Evolutionary conservation across 768 basidiomycete genomes (phyloP), one percentile per base, ranked within the genome.

Genomic region (Candolleomyces efflorescens): DNA sequence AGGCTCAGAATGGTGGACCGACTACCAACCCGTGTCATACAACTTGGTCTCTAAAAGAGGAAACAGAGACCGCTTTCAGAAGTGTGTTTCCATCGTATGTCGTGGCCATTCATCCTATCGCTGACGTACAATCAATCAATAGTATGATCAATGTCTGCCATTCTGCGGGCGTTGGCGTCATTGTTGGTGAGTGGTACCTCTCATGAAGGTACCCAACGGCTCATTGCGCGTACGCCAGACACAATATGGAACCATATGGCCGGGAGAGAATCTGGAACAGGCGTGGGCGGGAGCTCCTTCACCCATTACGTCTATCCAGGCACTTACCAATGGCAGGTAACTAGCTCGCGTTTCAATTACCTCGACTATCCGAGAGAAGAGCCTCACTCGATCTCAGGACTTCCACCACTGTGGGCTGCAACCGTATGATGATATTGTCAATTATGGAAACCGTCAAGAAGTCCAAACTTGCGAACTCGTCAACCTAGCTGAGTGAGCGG

Each of bases 1-100:
- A 13, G 86, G 86, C 3, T 12, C 71, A 3, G 77, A 86, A 63
- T 89, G 87, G 87, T 89, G 86, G 86, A 88, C 86, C 0, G 86
- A 87, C 64, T 88, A 89, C 63, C 87, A 79, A 70, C 82, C 83
- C 4, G 85, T 86, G 0, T 87, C 85, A 0, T 87, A 88, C 64
- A 85, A 56, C 9, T 65, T 87, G 48, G 83, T 77, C 1, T 86
- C 85, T 0, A 89, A 88, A 67, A 82, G 84, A 1, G 87, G 87
- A 4, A 75, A 81, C 60, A 76, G 83, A 12, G 58, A 66, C 3
- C 83, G 87, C 58, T 87, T 75, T 65, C 66, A 73, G 57, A 73
- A 60, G 73, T 74, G 46, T 27, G 62, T 44, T 15, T 4, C 41
- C 11, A 37, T 39, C 38, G 46, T 13, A 27, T 60, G 27, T 63